These are phyloP conservation scores for Arctium minus DNA, from an alignment of 129 eudicot genomes.

Conservation along the genomic window DNA sequence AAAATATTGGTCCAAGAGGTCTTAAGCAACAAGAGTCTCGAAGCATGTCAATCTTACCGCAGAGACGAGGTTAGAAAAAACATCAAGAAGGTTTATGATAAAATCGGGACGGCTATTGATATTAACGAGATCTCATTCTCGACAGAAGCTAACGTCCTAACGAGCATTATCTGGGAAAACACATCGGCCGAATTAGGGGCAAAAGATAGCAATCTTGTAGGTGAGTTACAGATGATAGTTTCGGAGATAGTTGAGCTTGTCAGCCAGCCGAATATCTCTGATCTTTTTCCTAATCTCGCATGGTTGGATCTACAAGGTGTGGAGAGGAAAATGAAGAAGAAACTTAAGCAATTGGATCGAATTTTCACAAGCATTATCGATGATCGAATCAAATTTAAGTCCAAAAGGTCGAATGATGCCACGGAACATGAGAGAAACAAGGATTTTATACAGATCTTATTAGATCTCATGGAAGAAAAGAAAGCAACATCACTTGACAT, in stretches of 20 bases:
- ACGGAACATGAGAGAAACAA: neutral
- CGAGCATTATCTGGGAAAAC: slow-evolving; percentile 2
- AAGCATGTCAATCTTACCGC: neutral
- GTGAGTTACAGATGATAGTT: neutral
- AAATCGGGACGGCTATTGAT: neutral
- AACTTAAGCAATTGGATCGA: neutral
- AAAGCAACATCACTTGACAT: neutral
- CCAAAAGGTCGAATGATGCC: neutral
- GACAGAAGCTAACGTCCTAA: neutral
- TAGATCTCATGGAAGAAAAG: slow-evolving; percentile 15
- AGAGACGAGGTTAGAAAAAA: neutral
- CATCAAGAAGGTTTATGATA: neutral
- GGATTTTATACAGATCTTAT: slow-evolving; percentile 21
- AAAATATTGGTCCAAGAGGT: slow-evolving; percentile 6
- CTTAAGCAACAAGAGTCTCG: neutral
- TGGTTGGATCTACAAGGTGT: neutral
- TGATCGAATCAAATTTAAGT: neutral
- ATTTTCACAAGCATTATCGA: neutral
- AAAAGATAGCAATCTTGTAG: neutral
- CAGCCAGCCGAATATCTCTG: neutral
- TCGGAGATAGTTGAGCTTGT: neutral
- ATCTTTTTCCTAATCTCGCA: neutral
- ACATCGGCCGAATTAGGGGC: neutral
- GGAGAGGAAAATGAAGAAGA: neutral
- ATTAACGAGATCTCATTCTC: neutral